These are phyloP conservation scores for Oenanthe sinensis DNA, from an alignment of 129 eudicot species.

Conservation along the genomic window DNA sequence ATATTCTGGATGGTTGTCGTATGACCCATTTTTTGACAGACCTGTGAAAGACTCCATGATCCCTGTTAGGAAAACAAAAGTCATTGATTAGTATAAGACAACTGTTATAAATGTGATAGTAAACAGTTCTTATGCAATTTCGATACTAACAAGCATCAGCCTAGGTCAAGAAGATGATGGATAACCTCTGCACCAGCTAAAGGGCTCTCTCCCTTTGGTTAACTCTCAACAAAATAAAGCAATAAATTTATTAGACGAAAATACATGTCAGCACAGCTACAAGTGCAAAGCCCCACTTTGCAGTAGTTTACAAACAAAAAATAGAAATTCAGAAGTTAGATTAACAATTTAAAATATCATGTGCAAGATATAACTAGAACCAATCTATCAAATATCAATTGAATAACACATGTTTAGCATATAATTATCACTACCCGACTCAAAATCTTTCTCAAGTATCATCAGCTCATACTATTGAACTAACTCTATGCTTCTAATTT, in stretches of 20 bases:
- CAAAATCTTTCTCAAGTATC: neutral
- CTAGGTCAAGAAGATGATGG: neutral
- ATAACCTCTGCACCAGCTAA: neutral
- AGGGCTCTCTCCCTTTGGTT: neutral
- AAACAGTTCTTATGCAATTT: neutral
- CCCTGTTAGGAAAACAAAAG: neutral
- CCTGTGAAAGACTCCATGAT: neutral
- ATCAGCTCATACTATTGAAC: neutral
- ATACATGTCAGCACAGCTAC: neutral
- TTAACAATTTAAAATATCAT: neutral
- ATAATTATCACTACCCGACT: neutral
- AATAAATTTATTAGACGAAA: neutral
- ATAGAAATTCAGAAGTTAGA: too few relatives aligned
- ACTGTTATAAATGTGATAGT: neutral
- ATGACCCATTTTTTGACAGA: neutral
- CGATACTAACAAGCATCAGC: neutral
- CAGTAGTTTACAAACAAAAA: neutral
- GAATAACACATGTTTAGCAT: neutral
- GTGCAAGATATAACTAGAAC: neutral
- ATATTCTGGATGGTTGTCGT: neutral
- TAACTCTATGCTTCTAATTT: neutral
- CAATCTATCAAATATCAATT: neutral
- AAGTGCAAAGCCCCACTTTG: neutral
- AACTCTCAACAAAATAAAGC: neutral
- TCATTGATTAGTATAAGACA: neutral